Conservation (phyloP, 495 filamentous ascomycete species). For the Penicillium roqueforti region DNA sequence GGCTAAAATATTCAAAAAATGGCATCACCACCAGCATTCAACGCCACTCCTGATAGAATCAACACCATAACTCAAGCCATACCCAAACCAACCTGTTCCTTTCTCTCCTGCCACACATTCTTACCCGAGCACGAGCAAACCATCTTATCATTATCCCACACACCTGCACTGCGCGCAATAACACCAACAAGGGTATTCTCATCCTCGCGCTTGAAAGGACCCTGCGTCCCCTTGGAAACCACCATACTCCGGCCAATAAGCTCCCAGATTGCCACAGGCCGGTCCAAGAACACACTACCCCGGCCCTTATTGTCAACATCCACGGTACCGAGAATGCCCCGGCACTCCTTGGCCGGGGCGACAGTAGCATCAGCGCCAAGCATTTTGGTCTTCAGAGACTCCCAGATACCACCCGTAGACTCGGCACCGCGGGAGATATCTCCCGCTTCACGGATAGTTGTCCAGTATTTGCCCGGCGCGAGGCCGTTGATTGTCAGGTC, state of each 20-base stretch:
- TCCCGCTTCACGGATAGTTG: conserved; percentile 79
- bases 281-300: conserved; percentile 74
- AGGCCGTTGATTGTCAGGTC: conserved; percentile 86
- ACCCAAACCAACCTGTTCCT: conserved; percentile 79
- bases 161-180: conserved; percentile 87
- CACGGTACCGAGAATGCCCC: conserved; percentile 70
- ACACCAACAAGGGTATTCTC: conserved; percentile 84
- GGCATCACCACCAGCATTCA: background rate
- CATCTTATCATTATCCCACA: conserved; percentile 98
- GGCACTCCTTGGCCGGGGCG: conserved; percentile 35
- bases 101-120: conserved; percentile 95
- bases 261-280: conserved; percentile 85
- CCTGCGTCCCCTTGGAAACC: conserved; percentile 53
- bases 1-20: background rate
- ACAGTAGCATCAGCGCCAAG: conserved; percentile 34
- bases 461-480: conserved; percentile 73
- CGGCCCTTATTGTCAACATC: conserved; percentile 59
- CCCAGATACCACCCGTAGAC: conserved; percentile 84
- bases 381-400: conserved; percentile 48
- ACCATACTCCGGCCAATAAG: conserved; percentile 89
- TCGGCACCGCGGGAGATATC: conserved; percentile 80
- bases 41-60: background rate
- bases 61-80: conserved; percentile 50
- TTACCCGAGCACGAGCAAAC: conserved; percentile 94
- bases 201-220: conserved; percentile 61